Base-by-base conservation (phyloP, 139 green algal species). In the Yamagishiella unicocca region DNA sequence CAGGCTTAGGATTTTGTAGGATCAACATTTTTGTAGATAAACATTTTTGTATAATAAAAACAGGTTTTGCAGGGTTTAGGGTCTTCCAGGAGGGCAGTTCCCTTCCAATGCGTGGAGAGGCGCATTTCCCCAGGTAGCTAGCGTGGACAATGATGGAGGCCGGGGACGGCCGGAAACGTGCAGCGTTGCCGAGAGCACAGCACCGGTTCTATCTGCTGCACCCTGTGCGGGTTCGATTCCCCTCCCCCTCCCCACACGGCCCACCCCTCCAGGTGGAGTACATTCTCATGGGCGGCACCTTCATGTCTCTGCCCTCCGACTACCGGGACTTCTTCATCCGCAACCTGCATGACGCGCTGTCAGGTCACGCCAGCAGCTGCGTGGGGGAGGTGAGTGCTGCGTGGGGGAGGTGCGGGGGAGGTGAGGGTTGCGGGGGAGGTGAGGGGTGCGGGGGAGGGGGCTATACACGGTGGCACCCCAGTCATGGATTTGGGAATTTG, bases 271-370 rank as follows among this genome's bases (percentile, higher is more conserved):
- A 90, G 87, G 87, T 93, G 46, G 97, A 99, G 94, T 99, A 97
- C 93, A 99, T 99, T 86, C 92, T 99, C 2, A 99, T 99, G 97
- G 97, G 97, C n/a, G 97, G 97, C 70, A 99, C 97, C 53, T 99
- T 99, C 93, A 99, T 99, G 97, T 97, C 93, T 8, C 90, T 99
- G 75, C 97, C 97, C 5, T 40, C 84, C 29, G 97, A 99, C 35
- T 99, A 99, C 90, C 93, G 97, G 7, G 97, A 99, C 92, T 99
- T 97, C 93, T 99, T 99, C 89, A 90, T 99, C 19, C 90, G 97
- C 81, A 96, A 96, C 89, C 93, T 99, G 89, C 97, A 99, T 90
- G 97, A 99, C 86, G 96, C 97, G 19, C 95, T 99, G 62, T 96
- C 90, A 29, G 97, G 97, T 7, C 94, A 97, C 89, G 88, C 80